A percentile compares a stretch with the other conserved stretches of the same genome.
Conservation (phyloP, 2,329 filamentous ascomycete genomes). For the Tolypocladium ovalisporum region DNA sequence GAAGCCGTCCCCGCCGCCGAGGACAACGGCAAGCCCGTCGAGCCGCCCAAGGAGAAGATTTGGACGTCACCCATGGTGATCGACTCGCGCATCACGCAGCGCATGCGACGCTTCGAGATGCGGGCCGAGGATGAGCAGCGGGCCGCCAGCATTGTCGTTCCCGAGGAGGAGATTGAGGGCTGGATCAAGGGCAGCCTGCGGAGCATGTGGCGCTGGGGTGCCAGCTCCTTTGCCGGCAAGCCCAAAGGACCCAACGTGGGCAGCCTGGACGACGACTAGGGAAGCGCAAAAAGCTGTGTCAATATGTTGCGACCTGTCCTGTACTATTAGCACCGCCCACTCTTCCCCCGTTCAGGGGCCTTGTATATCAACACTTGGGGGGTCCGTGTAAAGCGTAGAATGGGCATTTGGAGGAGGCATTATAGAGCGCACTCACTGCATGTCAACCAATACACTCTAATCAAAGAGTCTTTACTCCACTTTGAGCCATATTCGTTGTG, state of each 20-base stretch:
- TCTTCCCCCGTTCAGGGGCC: not conserved
- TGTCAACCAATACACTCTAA: constrained; percentile 4
- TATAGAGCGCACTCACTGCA: constrained; percentile 2
- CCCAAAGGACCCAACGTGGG: constrained; percentile 30
- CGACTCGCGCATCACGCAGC: constrained; percentile 61
- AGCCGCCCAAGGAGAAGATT: constrained; percentile 51
- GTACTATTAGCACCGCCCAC: not conserved
- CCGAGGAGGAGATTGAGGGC: constrained; percentile 59
- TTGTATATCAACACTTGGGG: not conserved
- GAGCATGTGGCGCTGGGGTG: constrained; percentile 40
- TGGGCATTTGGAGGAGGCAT: not conserved
- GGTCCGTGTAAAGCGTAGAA: not conserved
- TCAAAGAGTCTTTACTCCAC: not conserved
- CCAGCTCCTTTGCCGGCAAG: constrained; percentile 25
- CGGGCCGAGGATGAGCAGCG: constrained; percentile 57
- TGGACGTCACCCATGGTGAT: constrained; percentile 68
- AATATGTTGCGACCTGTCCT: not conserved
- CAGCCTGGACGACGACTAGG: constrained; percentile 24
- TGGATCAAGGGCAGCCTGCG: constrained; percentile 53
- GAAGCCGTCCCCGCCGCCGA: constrained; percentile 26
- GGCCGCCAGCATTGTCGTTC: constrained; percentile 49
- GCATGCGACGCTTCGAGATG: constrained; percentile 74
- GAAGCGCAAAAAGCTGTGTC: not conserved
- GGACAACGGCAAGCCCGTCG: constrained; percentile 23
- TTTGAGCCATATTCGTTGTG: not conserved